Evolutionary conservation across 306 rosid genomes (phyloP).

Genomic region (Rubus idaeus): DNA sequence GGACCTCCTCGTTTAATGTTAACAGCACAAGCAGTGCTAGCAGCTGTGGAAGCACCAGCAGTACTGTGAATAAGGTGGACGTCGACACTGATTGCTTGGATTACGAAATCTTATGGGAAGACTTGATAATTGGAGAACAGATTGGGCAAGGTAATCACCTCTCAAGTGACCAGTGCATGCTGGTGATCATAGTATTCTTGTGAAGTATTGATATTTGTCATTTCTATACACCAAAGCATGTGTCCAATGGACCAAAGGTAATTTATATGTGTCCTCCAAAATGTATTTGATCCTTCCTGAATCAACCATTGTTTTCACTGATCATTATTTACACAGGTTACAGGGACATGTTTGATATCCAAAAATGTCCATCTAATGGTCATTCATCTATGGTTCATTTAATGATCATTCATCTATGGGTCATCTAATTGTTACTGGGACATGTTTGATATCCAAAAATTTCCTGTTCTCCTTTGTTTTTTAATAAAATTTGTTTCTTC

Average conservation of each 20-base stretch:
- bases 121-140: constrained; percentile 86
- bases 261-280: not conserved
- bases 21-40: constrained; percentile 97
- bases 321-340: constrained; percentile 4
- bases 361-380: not conserved
- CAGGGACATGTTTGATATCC: not conserved
- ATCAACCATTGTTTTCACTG: not conserved
- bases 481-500: too few relatives aligned
- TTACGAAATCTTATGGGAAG: constrained; percentile 98
- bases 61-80: constrained; percentile 73
- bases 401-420: too few relatives aligned
- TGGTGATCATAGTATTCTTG: constrained; percentile 21
- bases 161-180: constrained; percentile 19
- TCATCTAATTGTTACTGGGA: not conserved
- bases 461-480: too few relatives aligned
- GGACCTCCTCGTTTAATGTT: constrained; percentile 72
- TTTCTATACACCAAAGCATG: constrained; percentile 1
- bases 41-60: constrained; percentile 91
- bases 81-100: constrained; percentile 83
- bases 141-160: constrained; percentile 82
- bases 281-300: constrained; percentile 12
- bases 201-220: constrained; percentile 18
- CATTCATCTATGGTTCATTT: too few relatives aligned
- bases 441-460: not conserved
- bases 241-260: not conserved